Evolutionary conservation across 768 basidiomycete species (phyloP).

Genomic region (Amyloporia xantha): DNA sequence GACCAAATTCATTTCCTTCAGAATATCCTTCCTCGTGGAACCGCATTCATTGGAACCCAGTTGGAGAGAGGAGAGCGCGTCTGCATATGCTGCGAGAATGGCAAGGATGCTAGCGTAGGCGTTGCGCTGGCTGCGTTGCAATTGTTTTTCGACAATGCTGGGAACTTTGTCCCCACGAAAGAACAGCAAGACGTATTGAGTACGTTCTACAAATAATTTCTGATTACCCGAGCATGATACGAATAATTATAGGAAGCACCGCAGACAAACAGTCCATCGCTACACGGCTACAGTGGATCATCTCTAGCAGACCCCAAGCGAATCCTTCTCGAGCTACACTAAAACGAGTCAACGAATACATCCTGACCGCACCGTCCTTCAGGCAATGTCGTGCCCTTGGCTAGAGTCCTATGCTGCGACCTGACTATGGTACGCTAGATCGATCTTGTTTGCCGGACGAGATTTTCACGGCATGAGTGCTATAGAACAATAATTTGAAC

Average conservation of each 20-base stretch:
- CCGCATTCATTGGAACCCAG: conserved; percentile 37
- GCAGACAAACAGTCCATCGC: conserved; percentile 59
- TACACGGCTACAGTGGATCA: conserved; percentile 80
- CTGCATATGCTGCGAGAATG: conserved; percentile 49
- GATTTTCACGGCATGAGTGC: conserved; percentile 1
- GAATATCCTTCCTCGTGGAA: conserved; percentile 40
- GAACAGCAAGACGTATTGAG: background rate
- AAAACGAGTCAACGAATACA: conserved; percentile 69
- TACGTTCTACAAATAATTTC: background rate
- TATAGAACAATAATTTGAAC: conserved; percentile 58
- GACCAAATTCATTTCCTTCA: conserved; percentile 28
- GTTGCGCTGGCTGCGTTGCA: conserved; percentile 54
- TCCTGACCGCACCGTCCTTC: conserved; percentile 39
- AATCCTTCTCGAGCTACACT: conserved; percentile 84
- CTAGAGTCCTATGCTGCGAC: background rate
- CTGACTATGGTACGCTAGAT: background rate
- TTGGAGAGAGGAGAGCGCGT: conserved; percentile 32
- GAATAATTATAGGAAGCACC: background rate
- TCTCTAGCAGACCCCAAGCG: conserved; percentile 61
- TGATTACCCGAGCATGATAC: background rate
- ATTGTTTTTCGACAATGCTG: conserved; percentile 50
- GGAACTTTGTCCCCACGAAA: conserved; percentile 17
- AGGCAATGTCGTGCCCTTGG: conserved; percentile 1
- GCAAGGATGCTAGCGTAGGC: conserved; percentile 59
- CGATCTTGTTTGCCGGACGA: background rate